Conservation (phyloP, 148 eudicot genomes). For the Chenopodium formosanum region DNA sequence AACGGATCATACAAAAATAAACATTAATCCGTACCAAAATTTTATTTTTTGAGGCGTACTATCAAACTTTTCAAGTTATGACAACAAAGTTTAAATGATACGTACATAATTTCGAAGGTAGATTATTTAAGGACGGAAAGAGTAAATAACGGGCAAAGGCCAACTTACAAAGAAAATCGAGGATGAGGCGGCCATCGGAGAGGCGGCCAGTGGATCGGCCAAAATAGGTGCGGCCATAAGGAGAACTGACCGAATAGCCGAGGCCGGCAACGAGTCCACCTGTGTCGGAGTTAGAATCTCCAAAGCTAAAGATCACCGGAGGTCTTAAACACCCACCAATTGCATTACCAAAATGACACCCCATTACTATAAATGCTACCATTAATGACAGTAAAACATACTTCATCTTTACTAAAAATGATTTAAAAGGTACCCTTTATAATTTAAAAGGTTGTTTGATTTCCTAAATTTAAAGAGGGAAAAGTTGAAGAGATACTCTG, state of each 20-base stretch:
- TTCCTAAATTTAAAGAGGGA: not conserved
- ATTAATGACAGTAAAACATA: not conserved
- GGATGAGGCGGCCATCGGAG: slow-evolving; percentile 70
- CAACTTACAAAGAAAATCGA: slow-evolving; percentile 76
- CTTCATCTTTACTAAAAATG: not conserved
- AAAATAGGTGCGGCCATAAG: slow-evolving; percentile 66
- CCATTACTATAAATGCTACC: not conserved
- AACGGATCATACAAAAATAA: no score
- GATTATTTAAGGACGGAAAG: no score
- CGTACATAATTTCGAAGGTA: no score
- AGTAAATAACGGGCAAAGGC: not conserved
- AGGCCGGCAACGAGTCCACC: slow-evolving; percentile 71
- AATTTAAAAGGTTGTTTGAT: not conserved
- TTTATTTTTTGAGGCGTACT: no score
- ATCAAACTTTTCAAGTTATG: no score
- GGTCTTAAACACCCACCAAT: slow-evolving; percentile 30
- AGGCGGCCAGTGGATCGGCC: slow-evolving; percentile 59
- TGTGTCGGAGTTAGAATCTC: slow-evolving; percentile 82
- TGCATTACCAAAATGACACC: not conserved
- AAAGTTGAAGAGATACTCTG: not conserved
- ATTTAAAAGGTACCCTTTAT: not conserved
- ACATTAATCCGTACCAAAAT: no score
- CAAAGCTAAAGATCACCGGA: slow-evolving; percentile 68
- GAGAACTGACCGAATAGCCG: slow-evolving; percentile 47
- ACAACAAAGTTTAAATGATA: no score